These are phyloP conservation scores for Apiospora phragmitis DNA, from an alignment of 2,329 filamentous ascomycete genomes.

Conservation along the genomic window DNA sequence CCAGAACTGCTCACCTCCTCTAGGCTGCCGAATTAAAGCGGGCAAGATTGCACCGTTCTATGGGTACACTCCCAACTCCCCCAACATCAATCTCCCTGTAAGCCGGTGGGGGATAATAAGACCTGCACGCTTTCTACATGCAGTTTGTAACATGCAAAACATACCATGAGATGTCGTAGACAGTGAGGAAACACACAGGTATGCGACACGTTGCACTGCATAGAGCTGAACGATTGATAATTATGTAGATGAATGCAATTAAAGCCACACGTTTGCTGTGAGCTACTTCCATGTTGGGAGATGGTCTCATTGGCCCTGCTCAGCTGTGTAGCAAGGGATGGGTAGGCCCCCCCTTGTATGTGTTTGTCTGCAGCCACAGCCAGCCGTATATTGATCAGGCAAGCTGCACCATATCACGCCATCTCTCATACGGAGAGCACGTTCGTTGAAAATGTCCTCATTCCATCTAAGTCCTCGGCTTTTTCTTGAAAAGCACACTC, in stretches of 20 bases:
- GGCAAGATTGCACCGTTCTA: not conserved
- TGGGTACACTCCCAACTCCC: not conserved
- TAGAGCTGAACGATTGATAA: not conserved
- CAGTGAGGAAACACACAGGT: not conserved
- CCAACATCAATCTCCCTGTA: not conserved
- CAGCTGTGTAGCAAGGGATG: not conserved
- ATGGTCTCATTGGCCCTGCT: not conserved
- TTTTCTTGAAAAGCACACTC: not conserved
- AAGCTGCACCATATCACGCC: not conserved
- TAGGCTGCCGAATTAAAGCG: not conserved
- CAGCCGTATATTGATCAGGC: not conserved
- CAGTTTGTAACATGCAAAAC: not conserved
- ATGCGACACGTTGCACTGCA: not conserved
- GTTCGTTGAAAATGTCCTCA: not conserved
- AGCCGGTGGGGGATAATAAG: not conserved
- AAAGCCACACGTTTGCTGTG: not conserved
- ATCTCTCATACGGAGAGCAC: not conserved
- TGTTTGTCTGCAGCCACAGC: no score
- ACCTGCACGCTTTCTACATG: not conserved
- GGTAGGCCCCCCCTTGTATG: not conserved
- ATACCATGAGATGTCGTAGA: not conserved
- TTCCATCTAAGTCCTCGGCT: not conserved
- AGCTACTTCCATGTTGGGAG: not conserved
- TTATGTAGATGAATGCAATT: not conserved
- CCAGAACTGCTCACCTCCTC: not conserved